phyloP scores from a whole-genome alignment of 805 yeast species.

The Metschnikowia gelsemii region DNA sequence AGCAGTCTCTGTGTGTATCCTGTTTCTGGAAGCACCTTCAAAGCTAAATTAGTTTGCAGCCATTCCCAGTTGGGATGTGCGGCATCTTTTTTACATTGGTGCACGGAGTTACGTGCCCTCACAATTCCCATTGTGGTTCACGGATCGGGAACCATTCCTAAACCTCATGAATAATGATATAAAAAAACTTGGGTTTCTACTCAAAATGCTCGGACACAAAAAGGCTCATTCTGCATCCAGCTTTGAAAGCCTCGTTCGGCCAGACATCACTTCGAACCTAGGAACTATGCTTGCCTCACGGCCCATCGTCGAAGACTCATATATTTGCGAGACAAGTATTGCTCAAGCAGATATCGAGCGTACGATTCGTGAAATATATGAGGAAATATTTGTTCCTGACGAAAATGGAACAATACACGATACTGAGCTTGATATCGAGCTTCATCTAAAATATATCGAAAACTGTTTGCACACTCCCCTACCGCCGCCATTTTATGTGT shows the following conservation, averaged over 20 bases:
- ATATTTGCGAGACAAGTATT: slow-evolving; percentile 36
- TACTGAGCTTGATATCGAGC: slow-evolving; percentile 18
- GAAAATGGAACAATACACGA: slow-evolving; percentile 11
- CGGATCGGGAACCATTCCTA: slow-evolving; percentile 9
- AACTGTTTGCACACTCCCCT: slow-evolving; percentile 43
- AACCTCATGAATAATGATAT: slow-evolving; percentile 11
- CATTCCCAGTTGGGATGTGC: neutral
- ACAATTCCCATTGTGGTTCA: slow-evolving; percentile 7
- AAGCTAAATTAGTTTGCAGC: neutral
- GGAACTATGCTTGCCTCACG: slow-evolving; percentile 13
- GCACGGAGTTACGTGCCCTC: slow-evolving; percentile 7
- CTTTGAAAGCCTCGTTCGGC: slow-evolving; percentile 16
- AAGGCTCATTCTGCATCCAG: slow-evolving; percentile 13
- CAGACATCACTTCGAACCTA: slow-evolving; percentile 11
- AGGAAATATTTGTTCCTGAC: slow-evolving; percentile 19
- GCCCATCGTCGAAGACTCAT: slow-evolving; percentile 18
- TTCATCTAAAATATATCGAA: slow-evolving; percentile 47
- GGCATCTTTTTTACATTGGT: neutral
- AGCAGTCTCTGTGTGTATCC: too few relatives aligned
- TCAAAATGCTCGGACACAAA: slow-evolving; percentile 11
- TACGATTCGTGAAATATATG: slow-evolving; percentile 30
- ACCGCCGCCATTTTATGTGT: slow-evolving; percentile 49
- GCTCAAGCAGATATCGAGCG: slow-evolving; percentile 37
- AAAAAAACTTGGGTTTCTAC: slow-evolving; percentile 11
- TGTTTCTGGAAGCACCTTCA: too few relatives aligned